Evolutionary conservation across 2,329 filamentous ascomycete genomes (phyloP).

Genomic region (Diaporthe ampelina): DNA sequence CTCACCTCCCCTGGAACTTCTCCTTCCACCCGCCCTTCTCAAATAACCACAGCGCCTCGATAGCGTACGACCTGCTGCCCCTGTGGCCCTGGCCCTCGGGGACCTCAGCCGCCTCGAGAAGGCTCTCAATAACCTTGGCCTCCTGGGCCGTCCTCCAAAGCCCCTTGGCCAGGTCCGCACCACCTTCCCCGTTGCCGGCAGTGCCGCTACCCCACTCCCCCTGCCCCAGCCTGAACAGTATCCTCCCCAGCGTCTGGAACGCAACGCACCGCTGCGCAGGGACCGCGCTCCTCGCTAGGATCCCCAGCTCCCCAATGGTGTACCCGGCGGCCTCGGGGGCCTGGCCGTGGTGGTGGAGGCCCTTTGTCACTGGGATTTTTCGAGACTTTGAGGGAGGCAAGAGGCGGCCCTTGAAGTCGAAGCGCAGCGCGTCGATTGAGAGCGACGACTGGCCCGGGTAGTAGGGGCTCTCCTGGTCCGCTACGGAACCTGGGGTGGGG

Average conservation of each 20-base stretch:
- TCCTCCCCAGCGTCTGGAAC: slow-evolving; percentile 89
- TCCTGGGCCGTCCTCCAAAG: slow-evolving; percentile 87
- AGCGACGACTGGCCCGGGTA: slow-evolving; percentile 81
- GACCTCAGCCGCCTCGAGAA: slow-evolving; percentile 80
- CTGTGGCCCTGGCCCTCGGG: slow-evolving; percentile 78
- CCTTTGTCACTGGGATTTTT: slow-evolving; percentile 80
- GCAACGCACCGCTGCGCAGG: slow-evolving; percentile 91
- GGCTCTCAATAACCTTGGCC: slow-evolving; percentile 80
- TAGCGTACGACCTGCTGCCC: slow-evolving; percentile 86
- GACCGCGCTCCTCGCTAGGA: slow-evolving; percentile 84
- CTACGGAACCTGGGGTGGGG: slow-evolving; percentile 71
- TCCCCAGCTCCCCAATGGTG: slow-evolving; percentile 87
- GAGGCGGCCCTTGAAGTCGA: slow-evolving; percentile 87
- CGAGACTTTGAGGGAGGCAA: slow-evolving; percentile 83
- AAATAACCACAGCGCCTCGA: slow-evolving; percentile 90
- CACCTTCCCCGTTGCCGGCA: slow-evolving; percentile 73
- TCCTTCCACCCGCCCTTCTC: slow-evolving; percentile 79
- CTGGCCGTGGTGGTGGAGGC: slow-evolving; percentile 93
- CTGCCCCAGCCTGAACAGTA: slow-evolving; percentile 85
- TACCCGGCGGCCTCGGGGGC: slow-evolving; percentile 96
- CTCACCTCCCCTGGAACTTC: slow-evolving; percentile 64
- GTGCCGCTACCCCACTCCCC: slow-evolving; percentile 80
- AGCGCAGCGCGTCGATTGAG: slow-evolving; percentile 84
- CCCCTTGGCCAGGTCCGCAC: slow-evolving; percentile 75
- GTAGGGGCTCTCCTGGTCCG: slow-evolving; percentile 81